Evolutionary conservation across 805 yeast genomes (phyloP).

Genomic region (Starmerella apicola): DNA sequence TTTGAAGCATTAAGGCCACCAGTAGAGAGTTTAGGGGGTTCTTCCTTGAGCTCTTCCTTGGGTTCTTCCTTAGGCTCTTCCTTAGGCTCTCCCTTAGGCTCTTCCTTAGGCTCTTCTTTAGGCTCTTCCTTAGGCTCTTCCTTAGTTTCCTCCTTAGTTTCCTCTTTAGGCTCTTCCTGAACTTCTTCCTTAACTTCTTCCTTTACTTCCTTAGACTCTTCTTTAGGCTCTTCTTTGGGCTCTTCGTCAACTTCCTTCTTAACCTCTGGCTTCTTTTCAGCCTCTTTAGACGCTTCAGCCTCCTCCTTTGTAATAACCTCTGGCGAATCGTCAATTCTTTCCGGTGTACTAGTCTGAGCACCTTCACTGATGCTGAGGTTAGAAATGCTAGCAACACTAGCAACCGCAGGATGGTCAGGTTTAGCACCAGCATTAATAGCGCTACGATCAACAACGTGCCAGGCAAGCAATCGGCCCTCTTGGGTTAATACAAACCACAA

Average conservation of each 20-base stretch:
- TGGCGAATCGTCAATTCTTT: neutral
- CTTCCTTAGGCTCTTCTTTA: neutral
- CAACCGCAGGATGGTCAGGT: neutral
- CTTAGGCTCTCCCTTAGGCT: too few species aligned
- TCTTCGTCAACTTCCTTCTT: neutral
- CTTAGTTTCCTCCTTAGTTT: slow-evolving; percentile 1
- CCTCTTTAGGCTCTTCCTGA: slow-evolving; percentile 2
- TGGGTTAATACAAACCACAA: slow-evolving; percentile 17
- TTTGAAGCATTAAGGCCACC: too few species aligned
- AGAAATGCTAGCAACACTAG: neutral
- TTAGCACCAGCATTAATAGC: slow-evolving; percentile 2
- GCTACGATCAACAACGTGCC: slow-evolving; percentile 14
- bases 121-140: slow-evolving; percentile 2
- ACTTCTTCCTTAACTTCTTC: neutral
- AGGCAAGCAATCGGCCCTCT: slow-evolving; percentile 18
- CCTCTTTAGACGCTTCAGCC: neutral
- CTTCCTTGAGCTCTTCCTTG: too few species aligned
- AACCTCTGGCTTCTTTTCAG: neutral
- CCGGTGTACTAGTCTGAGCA: too few species aligned
- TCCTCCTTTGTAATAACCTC: neutral
- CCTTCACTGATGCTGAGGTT: too few species aligned
- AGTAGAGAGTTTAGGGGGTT: too few species aligned
- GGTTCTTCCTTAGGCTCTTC: too few species aligned
- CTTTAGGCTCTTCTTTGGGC: slow-evolving; percentile 1
- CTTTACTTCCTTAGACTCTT: slow-evolving; percentile 1